phyloP scores from a whole-genome alignment of 805 yeast genomes.

The Candida awuae region DNA sequence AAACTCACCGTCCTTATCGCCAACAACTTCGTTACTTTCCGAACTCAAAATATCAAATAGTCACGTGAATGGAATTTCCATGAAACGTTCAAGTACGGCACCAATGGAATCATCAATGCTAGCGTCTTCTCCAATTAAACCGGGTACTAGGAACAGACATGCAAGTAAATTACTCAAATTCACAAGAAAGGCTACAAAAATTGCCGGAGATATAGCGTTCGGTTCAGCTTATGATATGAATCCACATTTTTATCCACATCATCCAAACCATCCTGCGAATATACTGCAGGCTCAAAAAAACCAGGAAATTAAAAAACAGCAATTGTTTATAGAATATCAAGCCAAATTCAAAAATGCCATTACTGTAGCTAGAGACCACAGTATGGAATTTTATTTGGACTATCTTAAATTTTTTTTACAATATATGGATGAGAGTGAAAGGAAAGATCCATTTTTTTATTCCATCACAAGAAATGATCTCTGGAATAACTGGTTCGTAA shows the following conservation, averaged over 20 bases:
- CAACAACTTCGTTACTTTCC: too few relatives aligned
- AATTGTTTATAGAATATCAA: slow-evolving; percentile 9
- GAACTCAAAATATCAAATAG: too few relatives aligned
- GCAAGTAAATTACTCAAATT: slow-evolving; percentile 15
- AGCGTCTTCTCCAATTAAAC: too few relatives aligned
- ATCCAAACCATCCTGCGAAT: not conserved
- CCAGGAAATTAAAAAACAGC: slow-evolving; percentile 11
- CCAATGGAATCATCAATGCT: too few relatives aligned
- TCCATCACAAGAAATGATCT: slow-evolving; percentile 27
- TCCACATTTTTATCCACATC: slow-evolving; percentile 1
- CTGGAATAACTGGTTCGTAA: slow-evolving; percentile 25
- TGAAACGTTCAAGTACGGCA: too few relatives aligned
- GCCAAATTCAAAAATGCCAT: slow-evolving; percentile 13
- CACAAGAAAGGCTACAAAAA: slow-evolving; percentile 22
- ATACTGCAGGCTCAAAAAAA: not conserved
- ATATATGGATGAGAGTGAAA: slow-evolving; percentile 27
- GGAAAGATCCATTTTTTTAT: slow-evolving; percentile 26
- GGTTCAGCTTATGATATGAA: slow-evolving; percentile 16
- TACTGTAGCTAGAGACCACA: slow-evolving; percentile 15
- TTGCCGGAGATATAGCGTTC: slow-evolving; percentile 28
- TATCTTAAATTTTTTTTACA: slow-evolving; percentile 26
- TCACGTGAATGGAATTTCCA: too few relatives aligned
- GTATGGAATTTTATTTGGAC: slow-evolving; percentile 22
- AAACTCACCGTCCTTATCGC: too few relatives aligned
- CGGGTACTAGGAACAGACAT: too few relatives aligned